Evolutionary conservation across 2,329 filamentous ascomycete species (phyloP), one percentile per base, ranked within the genome.

Genomic region (Aspergillus flavus): DNA sequence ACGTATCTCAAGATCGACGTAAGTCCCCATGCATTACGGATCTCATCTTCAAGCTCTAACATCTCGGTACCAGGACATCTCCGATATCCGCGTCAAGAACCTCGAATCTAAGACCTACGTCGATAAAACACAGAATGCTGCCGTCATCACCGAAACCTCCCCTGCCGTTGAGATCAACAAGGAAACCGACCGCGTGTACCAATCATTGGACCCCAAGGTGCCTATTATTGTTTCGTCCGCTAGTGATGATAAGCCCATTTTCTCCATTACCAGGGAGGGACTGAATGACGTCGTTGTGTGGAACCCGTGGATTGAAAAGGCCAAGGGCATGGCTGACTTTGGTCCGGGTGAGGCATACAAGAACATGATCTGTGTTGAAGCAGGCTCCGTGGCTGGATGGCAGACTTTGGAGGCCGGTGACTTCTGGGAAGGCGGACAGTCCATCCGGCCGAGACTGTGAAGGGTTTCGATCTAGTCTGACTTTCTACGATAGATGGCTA

Each of bases 261-360:
- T 91, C 81, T 88, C 89, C 64, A 84, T 98, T 61, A 87, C 90
- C 46, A 88, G 95, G 65, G 93, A 97, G 79, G 94, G 93, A 69
- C 85, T 99, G 69, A 86, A 87, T 66, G 92, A 98, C 69, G 89
- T 95, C 19, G 94, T 97, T 1, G 91, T 98, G 34, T 99, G 95
- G 95, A 99, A 99, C 80, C 95, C 95, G 1, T 97, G 94, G 93
- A 84, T 85, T 46, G 92, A 94, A 67, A 96, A 96, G 83, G 88
- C 92, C 1, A 87, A 88, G 71, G 85, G 85, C 6, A 96, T 97
- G 81, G 88, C 83, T 58, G 95, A 99, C 78, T 97, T 98, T 76
- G 86, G 86, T 63, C 95, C 95, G 57, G 91, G 96, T 74, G 91
- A 94, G 59, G 95, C 91, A 43, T 98, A 90, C 83, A 92, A 92